These are phyloP conservation scores for Lactifluus volemus DNA, from an alignment of 768 basidiomycete genomes.

Conservation along the genomic window DNA sequence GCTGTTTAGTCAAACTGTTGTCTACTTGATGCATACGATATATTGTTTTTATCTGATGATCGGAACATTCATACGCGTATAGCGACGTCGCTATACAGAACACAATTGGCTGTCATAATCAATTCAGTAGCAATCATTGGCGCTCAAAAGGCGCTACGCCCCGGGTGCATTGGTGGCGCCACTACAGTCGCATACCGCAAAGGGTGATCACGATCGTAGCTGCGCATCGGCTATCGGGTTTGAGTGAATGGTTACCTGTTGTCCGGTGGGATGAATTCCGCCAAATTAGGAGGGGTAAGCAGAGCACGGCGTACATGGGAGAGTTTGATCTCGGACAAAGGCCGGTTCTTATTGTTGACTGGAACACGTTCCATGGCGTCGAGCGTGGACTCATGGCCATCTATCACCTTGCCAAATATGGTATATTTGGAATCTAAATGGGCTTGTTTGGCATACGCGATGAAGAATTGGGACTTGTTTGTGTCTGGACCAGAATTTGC, in stretches of 20 bases:
- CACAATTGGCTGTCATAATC: too few relatives aligned
- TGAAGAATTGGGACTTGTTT: slow-evolving; percentile 88
- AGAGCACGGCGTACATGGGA: slow-evolving; percentile 48
- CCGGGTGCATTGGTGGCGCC: not conserved
- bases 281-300: not conserved
- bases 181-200: not conserved
- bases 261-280: not conserved
- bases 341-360: slow-evolving; percentile 85
- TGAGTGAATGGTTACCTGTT: slow-evolving; percentile 79
- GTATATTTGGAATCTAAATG: slow-evolving; percentile 94
- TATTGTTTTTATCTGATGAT: not conserved
- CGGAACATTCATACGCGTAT: too few relatives aligned
- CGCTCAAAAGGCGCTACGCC: not conserved
- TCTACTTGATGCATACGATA: not conserved
- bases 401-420: slow-evolving; percentile 97
- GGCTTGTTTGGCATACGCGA: slow-evolving; percentile 86
- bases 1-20: not conserved
- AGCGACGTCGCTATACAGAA: not conserved
- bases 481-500: slow-evolving; percentile 92
- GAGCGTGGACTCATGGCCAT: slow-evolving; percentile 88
- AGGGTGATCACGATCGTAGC: slow-evolving; percentile 25
- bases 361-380: slow-evolving; percentile 92
- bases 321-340: slow-evolving; percentile 77
- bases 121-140: not conserved
- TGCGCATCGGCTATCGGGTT: slow-evolving; percentile 88